phyloP scores from a whole-genome alignment of 495 filamentous ascomycete species.

The Penicillium macrosclerotiorum region DNA sequence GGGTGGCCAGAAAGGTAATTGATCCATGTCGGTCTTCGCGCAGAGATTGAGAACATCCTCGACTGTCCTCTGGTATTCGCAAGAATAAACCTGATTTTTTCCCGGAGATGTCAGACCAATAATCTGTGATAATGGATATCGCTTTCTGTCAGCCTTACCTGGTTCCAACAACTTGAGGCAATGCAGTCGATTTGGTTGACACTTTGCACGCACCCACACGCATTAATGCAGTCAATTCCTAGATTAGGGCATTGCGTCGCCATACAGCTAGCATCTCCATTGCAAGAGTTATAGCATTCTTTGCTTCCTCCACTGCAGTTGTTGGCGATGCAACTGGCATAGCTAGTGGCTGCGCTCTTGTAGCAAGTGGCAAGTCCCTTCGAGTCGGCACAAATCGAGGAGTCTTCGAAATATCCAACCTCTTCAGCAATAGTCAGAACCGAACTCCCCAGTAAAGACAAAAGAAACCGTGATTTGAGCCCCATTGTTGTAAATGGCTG shows the following conservation, averaged over 20 bases:
- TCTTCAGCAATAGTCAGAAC: background rate
- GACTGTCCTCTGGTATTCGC: conserved; percentile 24
- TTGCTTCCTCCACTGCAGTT: conserved; percentile 14
- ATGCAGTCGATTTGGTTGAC: conserved; percentile 19
- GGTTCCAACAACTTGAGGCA: conserved; percentile 24
- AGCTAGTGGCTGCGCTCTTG: conserved; percentile 5
- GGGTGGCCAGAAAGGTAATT: conserved; percentile 23
- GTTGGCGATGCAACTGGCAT: conserved; percentile 14
- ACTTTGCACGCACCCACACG: conserved; percentile 11
- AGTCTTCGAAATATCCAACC: conserved; percentile 15
- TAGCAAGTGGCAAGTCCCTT: conserved; percentile 15
- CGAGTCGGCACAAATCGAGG: conserved; percentile 18
- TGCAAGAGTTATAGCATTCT: conserved; percentile 11
- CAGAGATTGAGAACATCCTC: conserved; percentile 7
- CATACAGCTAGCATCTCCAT: conserved; percentile 13
- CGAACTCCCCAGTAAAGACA: background rate
- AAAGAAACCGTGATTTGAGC: background rate
- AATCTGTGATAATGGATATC: background rate
- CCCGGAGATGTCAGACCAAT: too few species aligned
- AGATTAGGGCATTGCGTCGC: conserved; percentile 8
- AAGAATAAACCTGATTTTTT: conserved; percentile 29
- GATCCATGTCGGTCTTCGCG: conserved; percentile 1
- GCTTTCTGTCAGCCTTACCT: conserved; percentile 8
- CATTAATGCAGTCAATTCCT: conserved; percentile 17
- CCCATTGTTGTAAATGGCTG: background rate